phyloP scores from a whole-genome alignment of 768 basidiomycete genomes.

The Termitomyces eurrhizus region DNA sequence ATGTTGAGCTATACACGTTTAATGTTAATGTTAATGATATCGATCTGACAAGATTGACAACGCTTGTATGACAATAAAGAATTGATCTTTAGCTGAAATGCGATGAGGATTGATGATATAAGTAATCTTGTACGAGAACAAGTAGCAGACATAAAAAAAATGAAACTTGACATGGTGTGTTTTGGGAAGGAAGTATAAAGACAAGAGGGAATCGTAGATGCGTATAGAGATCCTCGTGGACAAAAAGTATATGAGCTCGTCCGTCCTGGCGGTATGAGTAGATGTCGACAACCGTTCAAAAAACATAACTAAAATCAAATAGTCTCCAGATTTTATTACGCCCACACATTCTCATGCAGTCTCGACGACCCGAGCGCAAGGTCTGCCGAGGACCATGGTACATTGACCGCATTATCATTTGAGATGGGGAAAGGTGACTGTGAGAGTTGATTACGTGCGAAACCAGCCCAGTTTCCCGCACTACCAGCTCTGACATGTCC shows the following conservation, averaged over 20 bases:
- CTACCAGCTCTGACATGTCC: slow-evolving; percentile 78
- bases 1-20: neutral
- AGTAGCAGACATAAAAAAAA: slow-evolving; percentile 30
- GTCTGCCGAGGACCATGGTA: slow-evolving; percentile 58
- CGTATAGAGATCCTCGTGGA: slow-evolving; percentile 18
- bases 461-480: slow-evolving; percentile 74
- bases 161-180: slow-evolving; percentile 20
- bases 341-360: slow-evolving; percentile 60
- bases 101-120: slow-evolving; percentile 37
- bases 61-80: slow-evolving; percentile 33
- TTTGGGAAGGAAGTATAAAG: slow-evolving; percentile 14
- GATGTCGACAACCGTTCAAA: slow-evolving; percentile 26
- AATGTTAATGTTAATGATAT: neutral
- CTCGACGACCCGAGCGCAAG: slow-evolving; percentile 46
- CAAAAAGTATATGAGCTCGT: slow-evolving; percentile 25
- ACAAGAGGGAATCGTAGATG: slow-evolving; percentile 16
- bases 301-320: slow-evolving; percentile 14
- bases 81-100: slow-evolving; percentile 40
- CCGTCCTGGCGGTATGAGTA: slow-evolving; percentile 39
- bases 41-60: neutral
- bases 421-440: slow-evolving; percentile 51
- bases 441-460: slow-evolving; percentile 51
- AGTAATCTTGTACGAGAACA: slow-evolving; percentile 31
- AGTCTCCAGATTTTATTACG: slow-evolving; percentile 26
- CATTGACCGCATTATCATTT: slow-evolving; percentile 51